Percentiles rank a stretch among this genome's conserved stretches.
Conservation (phyloP, 1,284 basidiomycete species). For the Laetiporus sulphureus region DNA sequence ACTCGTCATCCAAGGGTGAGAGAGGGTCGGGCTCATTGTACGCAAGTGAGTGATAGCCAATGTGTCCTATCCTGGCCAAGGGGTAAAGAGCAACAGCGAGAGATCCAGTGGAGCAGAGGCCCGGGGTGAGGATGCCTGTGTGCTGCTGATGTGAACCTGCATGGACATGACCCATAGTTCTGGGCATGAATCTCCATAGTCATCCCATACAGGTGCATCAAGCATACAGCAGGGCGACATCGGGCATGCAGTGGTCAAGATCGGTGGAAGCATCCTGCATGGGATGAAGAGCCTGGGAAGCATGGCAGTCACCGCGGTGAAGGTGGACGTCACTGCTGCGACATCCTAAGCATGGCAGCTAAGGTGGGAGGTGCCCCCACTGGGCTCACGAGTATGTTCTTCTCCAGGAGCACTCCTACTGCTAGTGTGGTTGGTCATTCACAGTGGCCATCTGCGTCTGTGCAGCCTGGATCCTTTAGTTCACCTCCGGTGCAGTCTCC, state of each 20-base stretch:
- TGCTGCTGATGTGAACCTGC: too few species aligned
- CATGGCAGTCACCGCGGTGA: constrained; percentile 49
- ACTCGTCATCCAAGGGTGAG: too few species aligned
- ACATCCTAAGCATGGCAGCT: constrained; percentile 4
- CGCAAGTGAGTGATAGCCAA: too few species aligned
- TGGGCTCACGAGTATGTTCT: constrained; percentile 31
- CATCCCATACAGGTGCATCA: too few species aligned
- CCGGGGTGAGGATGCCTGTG: too few species aligned
- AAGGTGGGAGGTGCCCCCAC: constrained; percentile 4
- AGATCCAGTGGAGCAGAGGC: too few species aligned
- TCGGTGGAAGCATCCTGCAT: constrained; percentile 54
- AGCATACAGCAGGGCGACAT: constrained; percentile 46
- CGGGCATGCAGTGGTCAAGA: constrained; percentile 46
- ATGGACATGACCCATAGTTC: too few species aligned
- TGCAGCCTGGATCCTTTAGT: too few species aligned
- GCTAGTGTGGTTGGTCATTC: constrained; percentile 24
- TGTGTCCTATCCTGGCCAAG: too few species aligned
- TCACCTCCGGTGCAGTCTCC: constrained; percentile 1
- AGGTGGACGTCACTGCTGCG: constrained; percentile 22
- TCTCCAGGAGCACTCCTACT: constrained; percentile 64
- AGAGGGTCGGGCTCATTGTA: too few species aligned
- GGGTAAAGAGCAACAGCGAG: too few species aligned
- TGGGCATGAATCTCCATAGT: too few species aligned
- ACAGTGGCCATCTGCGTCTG: constrained; percentile 5
- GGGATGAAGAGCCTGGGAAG: constrained; percentile 61